Base-by-base conservation (phyloP, 2,329 filamentous ascomycete species). In the Hirsutella thompsonii region DNA sequence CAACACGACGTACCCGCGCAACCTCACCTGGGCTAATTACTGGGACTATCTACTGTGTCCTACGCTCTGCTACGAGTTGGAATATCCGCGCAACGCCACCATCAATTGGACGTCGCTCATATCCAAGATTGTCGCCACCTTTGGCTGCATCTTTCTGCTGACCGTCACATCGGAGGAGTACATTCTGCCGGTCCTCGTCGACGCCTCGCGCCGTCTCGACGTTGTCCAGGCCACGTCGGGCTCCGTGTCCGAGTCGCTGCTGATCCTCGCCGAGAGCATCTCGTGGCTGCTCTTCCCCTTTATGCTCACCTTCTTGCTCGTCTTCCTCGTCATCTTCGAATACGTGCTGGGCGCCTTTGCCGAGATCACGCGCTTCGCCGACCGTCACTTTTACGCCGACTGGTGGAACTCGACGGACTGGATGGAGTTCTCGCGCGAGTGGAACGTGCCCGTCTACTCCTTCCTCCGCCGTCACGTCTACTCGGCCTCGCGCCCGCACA, bases 301-400 rank as follows among this genome's bases (percentile, higher is more conserved):
- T 61, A 95, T 95, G 86, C 73, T 96, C 46, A 94, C 82, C 4
- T 93, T 96, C 59, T 69, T 96, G 4, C 78, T 96, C 37, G 89
- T 96, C 42, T 98, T 98, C 67, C 79, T 98, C 44, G 88, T 95
- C 60, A 96, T 96, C 53, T 98, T 96, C 60, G 92, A 98, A 61
- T 98, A 96, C 61, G 75, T 94, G 10, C 76, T 96, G 28, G 92
- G 90, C 43, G 89, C 89, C 37, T 94, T 93, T 54, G 92, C 89
- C 13, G 92, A 98, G 60, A 84, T 96, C 50, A 94, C 89, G 16
- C 74, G 81, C 52, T 96, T 96, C 59, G 90, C 83, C 40, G 92
- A 96, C 60, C 79, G 90, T 33, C 86, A 92, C 61, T 96, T 96
- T 66, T 98, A 95, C 67, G 70, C 70, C 39, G 78, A 82, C 64